Conservation (phyloP, 129 eudicot species). For the Flaveria sonorensis region DNA sequence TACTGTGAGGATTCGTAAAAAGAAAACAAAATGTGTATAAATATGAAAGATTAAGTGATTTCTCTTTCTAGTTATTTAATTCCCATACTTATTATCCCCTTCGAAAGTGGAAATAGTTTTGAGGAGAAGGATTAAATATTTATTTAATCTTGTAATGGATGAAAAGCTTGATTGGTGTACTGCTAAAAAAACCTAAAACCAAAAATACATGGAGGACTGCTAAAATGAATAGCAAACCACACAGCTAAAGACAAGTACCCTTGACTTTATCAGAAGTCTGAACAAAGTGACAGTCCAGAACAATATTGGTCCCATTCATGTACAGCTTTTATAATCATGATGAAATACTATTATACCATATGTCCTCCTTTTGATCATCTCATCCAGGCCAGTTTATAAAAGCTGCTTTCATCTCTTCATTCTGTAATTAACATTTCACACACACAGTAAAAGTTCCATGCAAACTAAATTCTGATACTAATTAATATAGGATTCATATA, state of each 20-base stretch:
- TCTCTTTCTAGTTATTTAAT: no score
- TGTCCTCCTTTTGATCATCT: slow-evolving; percentile 37
- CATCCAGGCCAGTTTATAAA: slow-evolving; percentile 19
- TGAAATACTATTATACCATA: slow-evolving; percentile 30
- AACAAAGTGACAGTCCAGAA: slow-evolving; percentile 31
- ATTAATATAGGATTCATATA: neutral
- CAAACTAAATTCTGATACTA: slow-evolving; percentile 19
- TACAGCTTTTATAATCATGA: slow-evolving; percentile 36
- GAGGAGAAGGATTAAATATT: no score
- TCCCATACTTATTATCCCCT: no score
- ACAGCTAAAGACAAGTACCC: slow-evolving; percentile 34
- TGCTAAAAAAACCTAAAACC: slow-evolving; percentile 22
- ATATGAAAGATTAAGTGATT: no score
- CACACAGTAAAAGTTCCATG: slow-evolving; percentile 24
- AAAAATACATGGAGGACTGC: slow-evolving; percentile 35
- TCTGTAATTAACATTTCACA: slow-evolving; percentile 25
- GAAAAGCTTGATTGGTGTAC: slow-evolving; percentile 4
- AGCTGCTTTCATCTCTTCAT: slow-evolving; percentile 32
- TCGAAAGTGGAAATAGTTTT: no score
- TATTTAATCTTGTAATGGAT: neutral
- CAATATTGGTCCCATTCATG: slow-evolving; percentile 41
- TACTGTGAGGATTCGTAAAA: no score
- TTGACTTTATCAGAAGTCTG: slow-evolving; percentile 38
- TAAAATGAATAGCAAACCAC: slow-evolving; percentile 34
- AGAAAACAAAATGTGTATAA: no score